Evolutionary conservation across 2,329 filamentous ascomycete species (phyloP), one percentile per base, ranked within the genome.

Genomic region (Neodidymelliopsis sp.): DNA sequence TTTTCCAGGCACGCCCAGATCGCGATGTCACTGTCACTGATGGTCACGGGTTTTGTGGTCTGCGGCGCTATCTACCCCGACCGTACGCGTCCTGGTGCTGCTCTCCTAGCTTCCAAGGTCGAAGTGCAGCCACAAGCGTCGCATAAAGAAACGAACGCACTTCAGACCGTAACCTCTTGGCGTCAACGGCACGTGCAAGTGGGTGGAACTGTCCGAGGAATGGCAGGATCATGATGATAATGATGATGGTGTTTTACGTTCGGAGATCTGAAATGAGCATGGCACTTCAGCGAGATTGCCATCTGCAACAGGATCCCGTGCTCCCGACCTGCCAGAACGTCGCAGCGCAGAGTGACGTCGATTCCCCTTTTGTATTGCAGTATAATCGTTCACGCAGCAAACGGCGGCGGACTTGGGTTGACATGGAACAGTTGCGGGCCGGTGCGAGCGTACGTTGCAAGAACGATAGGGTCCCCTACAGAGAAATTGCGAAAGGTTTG

Each of bases 401-500:
- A 35, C 35, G 29, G 36, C 46, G 39, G 25, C 31, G 18, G 36
- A 30, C 22, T 30, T 37, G 30, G 29, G 39, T 40, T 38, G 33
- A 42, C 45, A 30, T 33, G 31, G 19, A 22, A 35, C 35, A 4
- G 18, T 18, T 10, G 40, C 47, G 47, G 47, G 29, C 43, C 45
- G 50, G 45, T 41, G 40, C 50, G 50, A 50, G 23, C 41, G 40
- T 31, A 35, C 28, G 39, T 10, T 24, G 25, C 7, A 25, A 15
- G 16, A n/a, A 30, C 29, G 36, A 30, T 40, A 38, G 39, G 34
- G 38, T 20, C 6, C 47, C 47, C 27, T 39, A 44, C 29, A 24
- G 25, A 45, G 35, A 50, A 40, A 24, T 23, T 50, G 47, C 40
- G 45, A 45, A 50, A 40, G 45, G 44, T 50, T 35, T 50, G 47